phyloP scores from a whole-genome alignment of 1,284 basidiomycete species.

The Ustilago cynodontis region DNA sequence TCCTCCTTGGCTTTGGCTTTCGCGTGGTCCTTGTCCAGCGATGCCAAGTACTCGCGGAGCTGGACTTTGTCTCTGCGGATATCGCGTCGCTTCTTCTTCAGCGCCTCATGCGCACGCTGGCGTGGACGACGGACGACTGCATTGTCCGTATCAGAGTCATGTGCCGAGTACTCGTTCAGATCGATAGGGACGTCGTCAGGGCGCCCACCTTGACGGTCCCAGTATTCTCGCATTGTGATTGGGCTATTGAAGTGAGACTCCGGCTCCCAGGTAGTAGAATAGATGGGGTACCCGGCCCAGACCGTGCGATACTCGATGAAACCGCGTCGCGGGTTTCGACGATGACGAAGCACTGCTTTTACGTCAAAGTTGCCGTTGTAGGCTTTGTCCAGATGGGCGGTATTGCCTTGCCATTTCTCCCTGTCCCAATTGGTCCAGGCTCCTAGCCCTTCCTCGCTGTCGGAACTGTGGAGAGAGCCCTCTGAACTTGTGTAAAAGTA shows the following conservation, averaged over 20 bases:
- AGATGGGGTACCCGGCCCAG: constrained; percentile 45
- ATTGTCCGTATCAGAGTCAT: constrained; percentile 43
- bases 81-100: constrained; percentile 32
- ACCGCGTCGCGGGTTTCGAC: constrained; percentile 33
- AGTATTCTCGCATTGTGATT: constrained; percentile 37
- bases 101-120: constrained; percentile 35
- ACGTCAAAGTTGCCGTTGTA: constrained; percentile 37
- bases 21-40: constrained; percentile 19
- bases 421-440: constrained; percentile 32
- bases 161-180: constrained; percentile 2
- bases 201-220: constrained; percentile 39
- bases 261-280: constrained; percentile 41
- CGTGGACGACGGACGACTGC: constrained; percentile 37
- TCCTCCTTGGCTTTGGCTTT: constrained; percentile 16
- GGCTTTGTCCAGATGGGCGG: constrained; percentile 31
- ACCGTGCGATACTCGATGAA: constrained; percentile 42
- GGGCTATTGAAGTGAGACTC: constrained; percentile 31
- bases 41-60: constrained; percentile 16
- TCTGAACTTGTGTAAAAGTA: constrained; percentile 49
- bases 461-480: constrained; percentile 37
- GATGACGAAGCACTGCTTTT: constrained; percentile 39
- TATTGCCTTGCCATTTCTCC: constrained; percentile 42
- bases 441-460: constrained; percentile 36
- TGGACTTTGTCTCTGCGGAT: constrained; percentile 39
- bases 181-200: constrained; percentile 23